Evolutionary conservation across 2,329 filamentous ascomycete genomes (phyloP), one percentile per base, ranked within the genome.

Genomic region (Monosporascus sp.): DNA sequence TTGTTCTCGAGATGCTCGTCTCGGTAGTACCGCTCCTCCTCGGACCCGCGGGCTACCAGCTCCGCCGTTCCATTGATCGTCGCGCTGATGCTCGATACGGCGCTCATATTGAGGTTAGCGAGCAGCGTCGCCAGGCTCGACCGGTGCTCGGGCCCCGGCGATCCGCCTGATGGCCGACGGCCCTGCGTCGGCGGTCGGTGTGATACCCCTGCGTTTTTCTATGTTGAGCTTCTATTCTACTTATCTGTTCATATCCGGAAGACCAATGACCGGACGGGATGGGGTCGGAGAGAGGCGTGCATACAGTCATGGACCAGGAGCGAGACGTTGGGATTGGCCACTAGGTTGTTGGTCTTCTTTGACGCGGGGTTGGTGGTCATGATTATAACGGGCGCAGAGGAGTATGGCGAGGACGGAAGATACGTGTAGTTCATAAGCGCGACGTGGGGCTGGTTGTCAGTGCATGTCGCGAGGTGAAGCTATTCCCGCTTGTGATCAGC

Each of bases 381-480:
- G 78, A 97, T 88, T 67, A 97, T 95, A 59, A 91, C 88, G n/a
- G 91, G 87, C n/a, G 76, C 73, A 50, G 79, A 67, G 40, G 82
- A 80, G 71, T 85, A 87, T 40, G 85, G 86, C 17, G 88, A 89
- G 6, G 80, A 85, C 40, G 91, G 88, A 22, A 99, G 87, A 74
- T 97, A 97, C 67, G 94, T 97, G 77, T 97, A 97, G 78, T 96
- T 97, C 94, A 99, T 99, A 60, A 99, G 84, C 38, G 91, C 95
- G 60, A 97, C 90, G 70, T 97, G 91, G 9, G 94, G 94, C 58
- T 85, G 78, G 65, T 94, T 88, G 61, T 88, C 80, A 63, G 85
- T 85, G 71, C 89, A 95, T 53, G 94, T 99, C 63, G 94, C 92
- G 51, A 99, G 87, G 72, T 99, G 94, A 61, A 99, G 90, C 91